phyloP scores from a whole-genome alignment of 2,329 filamentous ascomycete genomes.

The Penicillium sp. region DNA sequence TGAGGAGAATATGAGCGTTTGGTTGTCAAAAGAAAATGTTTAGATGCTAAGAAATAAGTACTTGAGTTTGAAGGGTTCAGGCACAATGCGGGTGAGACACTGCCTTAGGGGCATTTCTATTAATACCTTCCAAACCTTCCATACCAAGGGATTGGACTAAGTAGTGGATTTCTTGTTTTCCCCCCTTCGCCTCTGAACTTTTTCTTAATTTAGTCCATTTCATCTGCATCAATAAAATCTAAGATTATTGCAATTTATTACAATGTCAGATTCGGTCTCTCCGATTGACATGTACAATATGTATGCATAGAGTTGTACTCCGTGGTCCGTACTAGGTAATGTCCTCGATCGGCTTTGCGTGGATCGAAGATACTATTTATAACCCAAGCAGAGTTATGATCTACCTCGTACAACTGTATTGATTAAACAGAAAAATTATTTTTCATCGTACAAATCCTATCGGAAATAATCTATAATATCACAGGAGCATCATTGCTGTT shows the following conservation, averaged over 20 bases:
- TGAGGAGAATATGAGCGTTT: not conserved
- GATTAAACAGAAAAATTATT: constrained; percentile 12
- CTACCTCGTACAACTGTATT: not conserved
- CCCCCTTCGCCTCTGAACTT: not conserved
- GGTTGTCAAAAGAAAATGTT: not conserved
- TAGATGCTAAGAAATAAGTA: constrained; percentile 4
- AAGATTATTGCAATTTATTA: not conserved
- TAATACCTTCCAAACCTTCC: constrained; percentile 15
- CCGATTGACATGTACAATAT: not conserved
- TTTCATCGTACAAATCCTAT: constrained; percentile 26
- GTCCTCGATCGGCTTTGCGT: not conserved
- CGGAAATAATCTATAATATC: constrained; percentile 19
- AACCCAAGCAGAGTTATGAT: constrained; percentile 1
- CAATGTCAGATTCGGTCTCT: not conserved
- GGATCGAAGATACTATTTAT: constrained; percentile 14
- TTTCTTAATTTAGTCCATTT: not conserved
- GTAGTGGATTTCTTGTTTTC: constrained; percentile 3
- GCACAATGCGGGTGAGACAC: constrained; percentile 17
- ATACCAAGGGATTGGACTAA: constrained; percentile 3
- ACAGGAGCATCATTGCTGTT: constrained; percentile 13
- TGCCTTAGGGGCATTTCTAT: constrained; percentile 18
- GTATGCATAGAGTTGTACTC: too few relatives aligned
- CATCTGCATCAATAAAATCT: not conserved
- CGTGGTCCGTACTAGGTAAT: not conserved
- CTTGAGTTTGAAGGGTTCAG: constrained; percentile 10